Conservation (phyloP, 257 asterid species). For the Thymus mandschuricus region DNA sequence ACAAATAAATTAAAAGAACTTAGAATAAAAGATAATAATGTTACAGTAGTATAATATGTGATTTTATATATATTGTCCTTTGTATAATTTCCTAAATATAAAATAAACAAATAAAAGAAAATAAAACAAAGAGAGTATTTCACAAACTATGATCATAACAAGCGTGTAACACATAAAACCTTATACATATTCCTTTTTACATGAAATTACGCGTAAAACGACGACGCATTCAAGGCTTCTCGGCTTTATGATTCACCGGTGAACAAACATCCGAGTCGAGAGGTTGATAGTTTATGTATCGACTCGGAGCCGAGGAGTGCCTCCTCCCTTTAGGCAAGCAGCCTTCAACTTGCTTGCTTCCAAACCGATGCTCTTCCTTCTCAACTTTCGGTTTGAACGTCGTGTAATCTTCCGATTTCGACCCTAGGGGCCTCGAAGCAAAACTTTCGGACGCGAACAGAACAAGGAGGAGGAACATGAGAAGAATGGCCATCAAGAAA, state of each 20-base stretch:
- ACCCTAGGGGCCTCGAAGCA: slow-evolving; percentile 40
- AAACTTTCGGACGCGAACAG: slow-evolving; percentile 15
- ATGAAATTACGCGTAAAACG: neutral
- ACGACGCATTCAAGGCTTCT: slow-evolving; percentile 42
- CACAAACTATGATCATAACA: neutral
- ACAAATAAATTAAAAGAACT: too few species aligned
- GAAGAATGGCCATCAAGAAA: slow-evolving; percentile 23
- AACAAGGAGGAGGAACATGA: slow-evolving; percentile 32
- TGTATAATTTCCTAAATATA: slow-evolving; percentile 9
- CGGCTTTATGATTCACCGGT: slow-evolving; percentile 22
- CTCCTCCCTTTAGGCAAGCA: slow-evolving; percentile 71
- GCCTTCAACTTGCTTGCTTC: slow-evolving; percentile 45
- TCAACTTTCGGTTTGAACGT: slow-evolving; percentile 37
- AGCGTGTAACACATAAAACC: slow-evolving; percentile 14
- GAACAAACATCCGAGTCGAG: slow-evolving; percentile 44
- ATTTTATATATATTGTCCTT: neutral
- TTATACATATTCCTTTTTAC: slow-evolving; percentile 11
- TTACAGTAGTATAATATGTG: neutral
- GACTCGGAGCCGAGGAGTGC: slow-evolving; percentile 68
- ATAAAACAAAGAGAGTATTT: neutral
- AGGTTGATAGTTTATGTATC: slow-evolving; percentile 56
- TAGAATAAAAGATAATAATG: too few species aligned
- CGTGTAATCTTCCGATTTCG: slow-evolving; percentile 30
- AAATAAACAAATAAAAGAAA: too few species aligned
- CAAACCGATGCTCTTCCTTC: slow-evolving; percentile 15